These are phyloP conservation scores for Yamadazyma trypodendri DNA, from an alignment of 1,139 yeast genomes.

Conservation along the genomic window DNA sequence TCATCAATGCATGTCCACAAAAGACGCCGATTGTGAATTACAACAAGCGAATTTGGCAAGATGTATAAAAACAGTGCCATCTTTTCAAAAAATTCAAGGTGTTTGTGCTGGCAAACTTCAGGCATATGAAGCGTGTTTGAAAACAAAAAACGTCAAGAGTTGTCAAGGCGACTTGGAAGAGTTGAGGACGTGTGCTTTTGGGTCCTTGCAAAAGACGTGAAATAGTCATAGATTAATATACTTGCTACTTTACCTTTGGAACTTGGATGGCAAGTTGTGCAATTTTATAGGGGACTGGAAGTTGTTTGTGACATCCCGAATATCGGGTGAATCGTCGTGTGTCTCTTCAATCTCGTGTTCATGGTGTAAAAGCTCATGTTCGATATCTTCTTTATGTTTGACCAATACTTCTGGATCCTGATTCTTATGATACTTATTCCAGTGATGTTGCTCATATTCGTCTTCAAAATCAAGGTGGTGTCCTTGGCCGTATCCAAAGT, in stretches of 20 bases:
- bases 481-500: slow-evolving; percentile 94
- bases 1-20: slow-evolving; percentile 58
- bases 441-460: slow-evolving; percentile 93
- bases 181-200: slow-evolving; percentile 40
- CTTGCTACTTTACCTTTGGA: slow-evolving; percentile 14
- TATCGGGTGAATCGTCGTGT: slow-evolving; percentile 53
- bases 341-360: slow-evolving; percentile 74
- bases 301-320: slow-evolving; percentile 31
- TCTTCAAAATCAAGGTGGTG: slow-evolving; percentile 93
- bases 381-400: slow-evolving; percentile 86
- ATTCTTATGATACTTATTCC: slow-evolving; percentile 82
- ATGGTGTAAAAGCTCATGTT: slow-evolving; percentile 85
- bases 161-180: slow-evolving; percentile 35
- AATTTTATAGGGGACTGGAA: slow-evolving; percentile 35
- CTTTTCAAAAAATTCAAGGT: slow-evolving; percentile 60
- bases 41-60: slow-evolving; percentile 52
- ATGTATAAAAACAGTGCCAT: slow-evolving; percentile 64
- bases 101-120: slow-evolving; percentile 55
- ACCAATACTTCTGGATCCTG: slow-evolving; percentile 77
- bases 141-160: slow-evolving; percentile 30
- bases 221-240: neutral
- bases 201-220: slow-evolving; percentile 6
- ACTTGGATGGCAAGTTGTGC: slow-evolving; percentile 38
- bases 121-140: slow-evolving; percentile 61
- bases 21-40: slow-evolving; percentile 46